Evolutionary conservation across 768 basidiomycete species (phyloP).

Genomic region (Termitomyces sp.): DNA sequence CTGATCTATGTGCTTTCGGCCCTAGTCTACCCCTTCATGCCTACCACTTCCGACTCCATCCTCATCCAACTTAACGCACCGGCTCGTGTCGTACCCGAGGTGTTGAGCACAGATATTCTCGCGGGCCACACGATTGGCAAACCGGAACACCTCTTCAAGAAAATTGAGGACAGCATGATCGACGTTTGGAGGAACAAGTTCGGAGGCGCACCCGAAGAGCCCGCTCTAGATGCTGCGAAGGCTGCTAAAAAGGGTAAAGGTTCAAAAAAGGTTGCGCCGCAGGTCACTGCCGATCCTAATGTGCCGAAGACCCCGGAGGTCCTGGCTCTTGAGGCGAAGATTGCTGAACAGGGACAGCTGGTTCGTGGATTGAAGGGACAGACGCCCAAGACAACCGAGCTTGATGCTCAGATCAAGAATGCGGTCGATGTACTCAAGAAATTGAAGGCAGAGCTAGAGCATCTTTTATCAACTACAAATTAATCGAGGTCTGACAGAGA

Average conservation of each 20-base stretch:
- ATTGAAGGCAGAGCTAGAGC: constrained; percentile 57
- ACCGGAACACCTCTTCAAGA: constrained; percentile 90
- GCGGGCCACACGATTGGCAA: constrained; percentile 81
- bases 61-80: constrained; percentile 88
- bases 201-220: constrained; percentile 49
- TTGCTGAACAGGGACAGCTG: constrained; percentile 70
- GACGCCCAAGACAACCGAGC: constrained; percentile 52
- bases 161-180: constrained; percentile 88
- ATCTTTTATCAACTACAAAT: constrained; percentile 6
- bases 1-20: constrained; percentile 88
- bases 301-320: constrained; percentile 73
- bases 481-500: background rate
- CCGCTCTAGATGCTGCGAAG: constrained; percentile 37
- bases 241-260: constrained; percentile 55
- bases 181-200: constrained; percentile 80
- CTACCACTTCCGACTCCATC: constrained; percentile 78
- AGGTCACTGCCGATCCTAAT: constrained; percentile 32
- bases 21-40: constrained; percentile 95
- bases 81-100: constrained; percentile 70
- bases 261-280: constrained; percentile 42
- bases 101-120: constrained; percentile 77
- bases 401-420: constrained; percentile 56
- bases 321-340: constrained; percentile 66
- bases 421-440: constrained; percentile 64
- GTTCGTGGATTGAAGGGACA: constrained; percentile 72